Evolutionary conservation across 768 basidiomycete species (phyloP).

Genomic region (Calocybe gangraenosa): DNA sequence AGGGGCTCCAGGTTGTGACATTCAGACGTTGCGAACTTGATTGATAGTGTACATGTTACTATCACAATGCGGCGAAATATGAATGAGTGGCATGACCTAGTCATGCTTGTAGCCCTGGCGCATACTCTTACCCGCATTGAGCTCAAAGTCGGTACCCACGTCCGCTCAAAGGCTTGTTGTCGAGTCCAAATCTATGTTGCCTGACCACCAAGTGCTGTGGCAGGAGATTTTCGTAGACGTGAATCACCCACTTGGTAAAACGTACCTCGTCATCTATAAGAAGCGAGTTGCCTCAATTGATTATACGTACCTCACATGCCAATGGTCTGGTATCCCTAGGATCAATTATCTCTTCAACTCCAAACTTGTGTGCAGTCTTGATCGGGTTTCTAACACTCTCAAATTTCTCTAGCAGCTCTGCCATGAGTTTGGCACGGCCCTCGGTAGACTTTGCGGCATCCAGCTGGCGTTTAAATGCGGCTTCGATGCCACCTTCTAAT

Average conservation of each 20-base stretch:
- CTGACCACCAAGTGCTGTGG: conserved; percentile 27
- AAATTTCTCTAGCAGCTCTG: conserved; percentile 28
- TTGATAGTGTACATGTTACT: conserved; percentile 6
- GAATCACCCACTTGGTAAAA: conserved; percentile 29
- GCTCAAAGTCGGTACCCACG: conserved; percentile 23
- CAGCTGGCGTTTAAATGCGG: conserved; percentile 36
- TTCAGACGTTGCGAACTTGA: neutral
- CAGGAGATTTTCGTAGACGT: conserved; percentile 28
- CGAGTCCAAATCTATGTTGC: conserved; percentile 24
- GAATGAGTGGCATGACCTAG: too few species aligned
- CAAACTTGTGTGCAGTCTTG: conserved; percentile 35
- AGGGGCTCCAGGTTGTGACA: too few species aligned
- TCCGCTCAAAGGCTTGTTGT: conserved; percentile 26
- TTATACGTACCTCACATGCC: conserved; percentile 30
- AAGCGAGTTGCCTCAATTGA: neutral
- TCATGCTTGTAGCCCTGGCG: too few species aligned
- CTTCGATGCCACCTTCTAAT: conserved; percentile 37
- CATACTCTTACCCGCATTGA: too few species aligned
- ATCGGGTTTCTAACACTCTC: conserved; percentile 33
- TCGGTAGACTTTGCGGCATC: conserved; percentile 25
- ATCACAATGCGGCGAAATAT: too few species aligned
- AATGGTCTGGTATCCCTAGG: conserved; percentile 33
- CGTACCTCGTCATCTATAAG: too few species aligned
- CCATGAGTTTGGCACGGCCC: conserved; percentile 30
- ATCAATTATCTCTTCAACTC: conserved; percentile 38